phyloP scores from a whole-genome alignment of 768 basidiomycete species.

The Lyophyllum atratum region DNA sequence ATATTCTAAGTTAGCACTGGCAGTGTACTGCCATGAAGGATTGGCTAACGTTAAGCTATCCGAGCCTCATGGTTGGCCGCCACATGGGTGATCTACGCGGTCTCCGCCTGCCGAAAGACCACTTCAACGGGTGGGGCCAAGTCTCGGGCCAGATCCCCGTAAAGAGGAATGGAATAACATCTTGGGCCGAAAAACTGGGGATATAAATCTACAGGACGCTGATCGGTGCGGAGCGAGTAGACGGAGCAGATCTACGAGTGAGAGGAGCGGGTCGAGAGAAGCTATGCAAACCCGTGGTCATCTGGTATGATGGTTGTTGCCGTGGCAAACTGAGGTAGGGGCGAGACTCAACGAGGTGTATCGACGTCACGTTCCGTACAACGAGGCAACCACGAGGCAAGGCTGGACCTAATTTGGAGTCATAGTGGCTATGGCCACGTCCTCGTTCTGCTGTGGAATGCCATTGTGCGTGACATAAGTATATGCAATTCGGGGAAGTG shows the following conservation, averaged over 20 bases:
- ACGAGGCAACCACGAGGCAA: constrained; percentile 17
- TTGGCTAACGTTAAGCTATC: not conserved
- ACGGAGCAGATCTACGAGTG: not conserved
- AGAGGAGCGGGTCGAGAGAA: not conserved
- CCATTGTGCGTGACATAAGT: not conserved
- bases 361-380: constrained; percentile 8
- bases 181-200: not conserved
- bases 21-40: not conserved
- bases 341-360: not conserved
- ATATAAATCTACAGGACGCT: not conserved
- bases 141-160: not conserved
- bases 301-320: not conserved
- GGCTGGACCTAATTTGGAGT: not conserved
- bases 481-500: not conserved
- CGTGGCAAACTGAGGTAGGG: not conserved
- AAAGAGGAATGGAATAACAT: not conserved
- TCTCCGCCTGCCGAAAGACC: not conserved
- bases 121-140: not conserved
- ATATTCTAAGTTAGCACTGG: not conserved
- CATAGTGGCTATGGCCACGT: constrained; percentile 8
- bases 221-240: not conserved
- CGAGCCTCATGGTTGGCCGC: not conserved
- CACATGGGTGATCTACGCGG: not conserved
- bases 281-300: constrained; percentile 9
- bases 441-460: not conserved